Evolutionary conservation across 345 rosid genomes (phyloP).

Genomic region (Carallia brachiata): DNA sequence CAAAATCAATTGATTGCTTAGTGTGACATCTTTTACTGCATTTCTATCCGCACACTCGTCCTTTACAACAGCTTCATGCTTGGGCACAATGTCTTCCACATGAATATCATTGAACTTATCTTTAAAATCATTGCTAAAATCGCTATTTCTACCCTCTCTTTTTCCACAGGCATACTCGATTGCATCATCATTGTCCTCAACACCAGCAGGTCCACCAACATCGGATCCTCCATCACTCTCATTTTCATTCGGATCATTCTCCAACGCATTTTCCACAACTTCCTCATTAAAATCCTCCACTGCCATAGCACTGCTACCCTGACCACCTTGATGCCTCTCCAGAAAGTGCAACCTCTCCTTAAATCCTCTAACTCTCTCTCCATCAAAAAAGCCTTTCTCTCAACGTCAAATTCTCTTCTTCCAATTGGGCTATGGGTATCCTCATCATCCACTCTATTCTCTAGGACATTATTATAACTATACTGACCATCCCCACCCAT

Average conservation of each 20-base stretch:
- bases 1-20: neutral
- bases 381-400: conserved; percentile 89
- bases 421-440: conserved; percentile 81
- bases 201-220: conserved; percentile 27
- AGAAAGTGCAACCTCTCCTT: conserved; percentile 83
- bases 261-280: conserved; percentile 30
- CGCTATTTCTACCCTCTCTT: conserved; percentile 16
- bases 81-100: conserved; percentile 32
- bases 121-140: conserved; percentile 20
- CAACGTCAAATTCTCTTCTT: conserved; percentile 89
- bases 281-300: conserved; percentile 50
- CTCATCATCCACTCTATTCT: conserved; percentile 93
- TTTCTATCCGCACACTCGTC: conserved; percentile 12
- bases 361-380: conserved; percentile 83
- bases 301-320: conserved; percentile 11
- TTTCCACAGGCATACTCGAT: conserved; percentile 12
- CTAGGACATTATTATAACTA: conserved; percentile 72
- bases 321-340: conserved; percentile 59
- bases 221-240: conserved; percentile 70
- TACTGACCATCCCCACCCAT: conserved; percentile 14
- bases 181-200: conserved; percentile 16
- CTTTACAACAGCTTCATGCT: conserved; percentile 14
- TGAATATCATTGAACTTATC: conserved; percentile 27
- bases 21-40: neutral
- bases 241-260: conserved; percentile 41